Evolutionary conservation across 1,284 basidiomycete species (phyloP), one percentile per base, ranked within the genome.

Genomic region (Cryptococcus deneoformans): DNA sequence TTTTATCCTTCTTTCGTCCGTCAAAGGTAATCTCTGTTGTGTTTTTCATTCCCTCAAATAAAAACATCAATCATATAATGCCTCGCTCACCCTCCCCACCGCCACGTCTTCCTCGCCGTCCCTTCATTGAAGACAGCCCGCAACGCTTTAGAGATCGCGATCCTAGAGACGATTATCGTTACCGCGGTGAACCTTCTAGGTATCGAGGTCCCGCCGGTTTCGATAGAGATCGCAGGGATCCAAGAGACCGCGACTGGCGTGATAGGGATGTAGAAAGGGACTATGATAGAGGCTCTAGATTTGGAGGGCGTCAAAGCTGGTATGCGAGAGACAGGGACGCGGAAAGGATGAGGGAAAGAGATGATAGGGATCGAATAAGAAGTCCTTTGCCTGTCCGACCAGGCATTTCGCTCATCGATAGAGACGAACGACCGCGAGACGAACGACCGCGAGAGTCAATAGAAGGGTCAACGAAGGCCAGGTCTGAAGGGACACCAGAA

Each of bases 51-150:
- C 11, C 56, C 11, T 36, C n/a, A n/a, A 50, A 51, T 46, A 35
- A n/a, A 40, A n/a, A 35, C 12, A 54, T 50, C 12, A 36, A 14
- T 35, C 38, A 11, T 36, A 43, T 11, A 29, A 70, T 67, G 67
- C 64, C 65, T n/a, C 67, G 69, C 49, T 72, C 71, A 5, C 70
- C 71, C 14, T 69, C 70, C 0, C 29, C 29, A 3, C 70, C 71
- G 8, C 62, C 60, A 16, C 52, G 46, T 24, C 45, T 44, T 5
- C 39, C 43, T n/a, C 37, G 16, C 7, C 37, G 50, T 8, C 50
- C 50, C n/a, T 71, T 63, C 50, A 57, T 69, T 36, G 69, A 70
- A 37, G 65, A 66, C 11, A 66, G 65, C 0, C 70, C 71, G 1
- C 61, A 56, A 3, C 54, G 55, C 9, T 24, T 12, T 39, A 36